phyloP scores from a whole-genome alignment of 2,329 filamentous ascomycete species.

The Verticillium nubilum region DNA sequence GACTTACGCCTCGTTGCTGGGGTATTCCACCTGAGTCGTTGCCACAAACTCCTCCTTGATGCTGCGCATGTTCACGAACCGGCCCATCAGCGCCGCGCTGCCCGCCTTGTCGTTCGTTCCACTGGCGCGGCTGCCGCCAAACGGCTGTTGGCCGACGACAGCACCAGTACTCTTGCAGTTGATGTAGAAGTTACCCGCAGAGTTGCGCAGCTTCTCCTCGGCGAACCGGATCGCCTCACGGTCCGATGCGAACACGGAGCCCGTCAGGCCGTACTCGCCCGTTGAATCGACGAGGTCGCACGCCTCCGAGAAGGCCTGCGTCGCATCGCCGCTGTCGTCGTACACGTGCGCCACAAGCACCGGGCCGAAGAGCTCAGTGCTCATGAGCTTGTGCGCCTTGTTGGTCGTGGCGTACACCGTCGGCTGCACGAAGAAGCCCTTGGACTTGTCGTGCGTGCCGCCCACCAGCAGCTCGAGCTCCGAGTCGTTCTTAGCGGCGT shows the following conservation, averaged over 20 bases:
- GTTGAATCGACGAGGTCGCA: slow-evolving; percentile 65
- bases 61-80: slow-evolving; percentile 62
- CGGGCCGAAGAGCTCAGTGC: slow-evolving; percentile 78
- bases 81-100: slow-evolving; percentile 55
- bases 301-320: slow-evolving; percentile 49
- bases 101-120: slow-evolving; percentile 73
- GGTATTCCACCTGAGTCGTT: slow-evolving; percentile 59
- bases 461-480: slow-evolving; percentile 70
- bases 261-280: slow-evolving; percentile 73
- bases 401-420: slow-evolving; percentile 75
- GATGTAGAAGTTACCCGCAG: slow-evolving; percentile 80
- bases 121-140: slow-evolving; percentile 62
- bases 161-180: slow-evolving; percentile 78
- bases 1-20: slow-evolving; percentile 59
- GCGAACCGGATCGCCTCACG: slow-evolving; percentile 60
- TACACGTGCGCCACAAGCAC: slow-evolving; percentile 72
- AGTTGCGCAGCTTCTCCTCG: slow-evolving; percentile 65
- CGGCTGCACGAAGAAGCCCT: slow-evolving; percentile 79
- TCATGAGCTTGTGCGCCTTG: slow-evolving; percentile 68
- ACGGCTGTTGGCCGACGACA: slow-evolving; percentile 68
- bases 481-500: slow-evolving; percentile 69
- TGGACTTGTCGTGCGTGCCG: slow-evolving; percentile 69
- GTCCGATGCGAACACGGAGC: slow-evolving; percentile 69
- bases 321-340: slow-evolving; percentile 54
- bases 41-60: slow-evolving; percentile 72